Evolutionary conservation across 1,284 basidiomycete species (phyloP).

Genomic region (Cryptococcus sp.): DNA sequence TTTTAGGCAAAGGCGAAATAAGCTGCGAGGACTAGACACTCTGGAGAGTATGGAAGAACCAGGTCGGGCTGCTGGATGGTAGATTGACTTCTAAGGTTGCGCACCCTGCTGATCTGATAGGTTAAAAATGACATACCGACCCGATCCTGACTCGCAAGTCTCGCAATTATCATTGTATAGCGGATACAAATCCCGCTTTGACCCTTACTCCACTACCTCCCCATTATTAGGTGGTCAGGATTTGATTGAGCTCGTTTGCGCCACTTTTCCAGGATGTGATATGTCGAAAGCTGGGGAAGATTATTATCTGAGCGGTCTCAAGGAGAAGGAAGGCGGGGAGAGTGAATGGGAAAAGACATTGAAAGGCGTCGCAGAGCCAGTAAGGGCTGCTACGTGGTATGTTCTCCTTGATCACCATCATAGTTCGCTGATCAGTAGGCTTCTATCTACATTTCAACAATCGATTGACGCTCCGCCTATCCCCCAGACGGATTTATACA

Average conservation of each 20-base stretch:
- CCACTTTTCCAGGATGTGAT: constrained; percentile 41
- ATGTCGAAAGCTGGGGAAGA: constrained; percentile 42
- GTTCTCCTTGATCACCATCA: constrained; percentile 4
- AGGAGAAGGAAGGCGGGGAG: constrained; percentile 24
- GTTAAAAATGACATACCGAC: constrained; percentile 39
- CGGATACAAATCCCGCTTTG: constrained; percentile 39
- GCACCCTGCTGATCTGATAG: constrained; percentile 12
- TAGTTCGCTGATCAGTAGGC: constrained; percentile 15
- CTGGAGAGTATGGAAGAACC: constrained; percentile 42
- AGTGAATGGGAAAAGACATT: constrained; percentile 26
- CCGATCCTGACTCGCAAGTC: constrained; percentile 21
- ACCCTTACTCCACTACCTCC: constrained; percentile 28
- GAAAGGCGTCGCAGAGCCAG: constrained; percentile 37
- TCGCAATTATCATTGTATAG: constrained; percentile 40
- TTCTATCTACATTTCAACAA: constrained; percentile 36
- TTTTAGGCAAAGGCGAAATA: constrained; percentile 42
- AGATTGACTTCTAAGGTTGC: constrained; percentile 6
- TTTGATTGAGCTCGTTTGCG: constrained; percentile 41
- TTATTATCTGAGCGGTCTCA: constrained; percentile 36
- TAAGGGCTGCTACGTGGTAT: constrained; percentile 39
- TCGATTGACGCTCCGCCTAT: constrained; percentile 16
- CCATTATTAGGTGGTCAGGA: constrained; percentile 42
- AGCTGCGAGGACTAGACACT: constrained; percentile 36
- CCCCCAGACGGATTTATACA: constrained; percentile 42
- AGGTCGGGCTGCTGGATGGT: constrained; percentile 41